Evolutionary conservation across 2,329 filamentous ascomycete genomes (phyloP), one percentile per base, ranked within the genome.

Genomic region (Aspergillus aculeatinus): DNA sequence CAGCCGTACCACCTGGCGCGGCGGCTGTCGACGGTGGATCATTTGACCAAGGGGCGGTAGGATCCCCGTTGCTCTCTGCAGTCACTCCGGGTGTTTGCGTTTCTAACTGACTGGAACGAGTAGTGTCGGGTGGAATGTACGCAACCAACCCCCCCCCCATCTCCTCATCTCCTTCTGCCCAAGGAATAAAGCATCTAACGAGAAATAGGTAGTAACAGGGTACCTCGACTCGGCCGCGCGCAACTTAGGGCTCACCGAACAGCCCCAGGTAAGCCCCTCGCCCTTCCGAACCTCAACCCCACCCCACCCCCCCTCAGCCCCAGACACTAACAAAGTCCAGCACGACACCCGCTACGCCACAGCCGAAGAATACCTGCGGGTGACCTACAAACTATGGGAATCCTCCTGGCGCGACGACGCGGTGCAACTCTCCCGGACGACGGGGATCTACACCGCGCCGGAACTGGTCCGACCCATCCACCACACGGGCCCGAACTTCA

Each of bases 401-500:
- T 86, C 83, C 0, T 89, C 86, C 0, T 90, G 88, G 86, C 79
- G 86, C 39, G 82, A 86, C 57, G 86, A 89, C 67, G 88, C 88
- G 0, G 85, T 90, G 1, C 79, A 84, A 27, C 79, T 85, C 0
- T 82, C 89, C 67, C 81, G 82, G 11, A 75, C 83, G 58, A 81
- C 78, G 5, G 85, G 85, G 0, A 74, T 88, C 51, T 91, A 89
- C 70, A 84, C 83, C 1, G 78, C 84, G 31, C 83, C 83, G 2
- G 72, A 77, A 2, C 79, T 84, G 0, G 85, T 91, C 1, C 80
- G 88, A 5, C 75, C 85, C 61, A 90, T 91, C 71, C 81, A 89
- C 71, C 88, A 91, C 70, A 68, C 80, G 0, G 87, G 87, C 3
- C 85, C 86, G 68, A 86, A 85, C 72, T 89, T 85, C 75, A 79